These are phyloP conservation scores for Monosporascus sp. DNA, from an alignment of 2,329 filamentous ascomycete genomes.

Conservation along the genomic window DNA sequence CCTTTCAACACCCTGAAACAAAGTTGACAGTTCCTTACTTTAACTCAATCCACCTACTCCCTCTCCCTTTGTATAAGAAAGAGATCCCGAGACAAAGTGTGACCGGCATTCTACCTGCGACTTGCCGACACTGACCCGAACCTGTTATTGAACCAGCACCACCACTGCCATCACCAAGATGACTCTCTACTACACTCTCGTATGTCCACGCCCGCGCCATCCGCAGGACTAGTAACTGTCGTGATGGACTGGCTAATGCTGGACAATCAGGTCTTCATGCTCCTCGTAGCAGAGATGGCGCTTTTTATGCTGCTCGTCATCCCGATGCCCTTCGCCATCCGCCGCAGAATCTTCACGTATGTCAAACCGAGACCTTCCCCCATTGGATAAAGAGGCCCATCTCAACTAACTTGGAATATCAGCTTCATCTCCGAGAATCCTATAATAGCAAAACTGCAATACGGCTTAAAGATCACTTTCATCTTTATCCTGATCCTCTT, in stretches of 20 bases:
- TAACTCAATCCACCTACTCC: no score
- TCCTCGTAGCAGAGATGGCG: constrained; percentile 77
- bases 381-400: not conserved
- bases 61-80: no score
- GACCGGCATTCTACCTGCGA: no score
- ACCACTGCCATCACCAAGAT: constrained; percentile 27
- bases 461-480: constrained; percentile 98
- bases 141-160: constrained; percentile 1
- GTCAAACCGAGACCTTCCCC: constrained; percentile 18
- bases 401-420: constrained; percentile 3
- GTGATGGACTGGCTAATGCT: constrained; percentile 20
- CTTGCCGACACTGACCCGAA: no score
- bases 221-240: not conserved
- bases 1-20: no score
- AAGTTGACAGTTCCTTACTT: no score
- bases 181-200: constrained; percentile 48
- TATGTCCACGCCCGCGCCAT: constrained; percentile 23
- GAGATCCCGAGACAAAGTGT: no score
- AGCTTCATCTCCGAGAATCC: constrained; percentile 92
- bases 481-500: constrained; percentile 99
- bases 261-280: constrained; percentile 65
- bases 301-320: constrained; percentile 77
- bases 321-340: constrained; percentile 81
- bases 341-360: constrained; percentile 76
- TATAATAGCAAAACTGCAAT: constrained; percentile 84